Percentiles rank a stretch among this genome's conserved stretches.
phyloP scores from a whole-genome alignment of 805 yeast species.

The Kodamaea restingae region DNA sequence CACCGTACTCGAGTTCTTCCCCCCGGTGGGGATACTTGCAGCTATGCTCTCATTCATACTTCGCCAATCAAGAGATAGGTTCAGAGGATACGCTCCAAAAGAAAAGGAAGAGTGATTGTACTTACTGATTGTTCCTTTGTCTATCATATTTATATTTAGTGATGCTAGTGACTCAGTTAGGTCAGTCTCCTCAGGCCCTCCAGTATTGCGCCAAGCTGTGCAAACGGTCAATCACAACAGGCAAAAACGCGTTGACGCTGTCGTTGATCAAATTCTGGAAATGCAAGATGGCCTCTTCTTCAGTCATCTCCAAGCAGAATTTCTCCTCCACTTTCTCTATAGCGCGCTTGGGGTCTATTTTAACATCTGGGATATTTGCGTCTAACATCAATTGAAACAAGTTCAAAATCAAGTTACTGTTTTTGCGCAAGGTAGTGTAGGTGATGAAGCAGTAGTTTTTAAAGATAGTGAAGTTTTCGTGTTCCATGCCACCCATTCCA shows the following conservation, averaged over 20 bases:
- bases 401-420: conserved; percentile 84
- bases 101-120: background rate
- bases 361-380: conserved; percentile 87
- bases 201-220: conserved; percentile 97
- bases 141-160: too few species aligned
- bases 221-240: conserved; percentile 90
- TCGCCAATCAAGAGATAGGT: conserved; percentile 8
- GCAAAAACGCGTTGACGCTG: conserved; percentile 88
- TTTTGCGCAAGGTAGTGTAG: conserved; percentile 82
- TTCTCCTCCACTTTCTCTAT: conserved; percentile 90
- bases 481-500: conserved; percentile 93
- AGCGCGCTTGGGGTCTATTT: conserved; percentile 78
- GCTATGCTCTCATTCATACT: conserved; percentile 9
- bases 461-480: conserved; percentile 80
- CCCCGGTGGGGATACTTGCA: conserved; percentile 14
- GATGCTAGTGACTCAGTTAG: too few species aligned
- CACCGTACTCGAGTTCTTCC: conserved; percentile 12
- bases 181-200: conserved; percentile 56
- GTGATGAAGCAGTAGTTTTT: conserved; percentile 93
- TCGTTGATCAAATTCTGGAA: conserved; percentile 93
- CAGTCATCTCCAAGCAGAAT: conserved; percentile 88
- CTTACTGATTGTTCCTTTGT: too few species aligned
- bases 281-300: conserved; percentile 92
- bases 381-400: conserved; percentile 91
- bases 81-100: conserved; percentile 7